Conservation (phyloP, 2,329 filamentous ascomycete species). For the Arachnomyces sp. region DNA sequence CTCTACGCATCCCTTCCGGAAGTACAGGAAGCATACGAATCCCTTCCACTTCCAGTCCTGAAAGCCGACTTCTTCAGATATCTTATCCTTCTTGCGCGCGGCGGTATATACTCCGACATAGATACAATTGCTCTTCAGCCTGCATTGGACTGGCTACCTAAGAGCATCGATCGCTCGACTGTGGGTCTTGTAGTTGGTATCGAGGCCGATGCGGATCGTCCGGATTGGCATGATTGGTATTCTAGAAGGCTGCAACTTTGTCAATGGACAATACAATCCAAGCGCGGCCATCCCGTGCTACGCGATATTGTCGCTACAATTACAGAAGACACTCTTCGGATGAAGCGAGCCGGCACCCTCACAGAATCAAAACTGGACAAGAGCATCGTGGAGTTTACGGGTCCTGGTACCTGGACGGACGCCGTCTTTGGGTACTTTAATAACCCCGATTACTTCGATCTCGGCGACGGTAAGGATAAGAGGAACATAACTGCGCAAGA, state of each 20-base stretch:
- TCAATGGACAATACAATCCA: conserved; percentile 97
- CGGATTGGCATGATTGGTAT: conserved; percentile 94
- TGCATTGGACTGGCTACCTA: conserved; percentile 79
- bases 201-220: conserved; percentile 87
- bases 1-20: conserved; percentile 79
- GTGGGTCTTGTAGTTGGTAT: conserved; percentile 89
- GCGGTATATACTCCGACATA: conserved; percentile 84
- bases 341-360: conserved; percentile 62
- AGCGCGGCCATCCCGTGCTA: conserved; percentile 86
- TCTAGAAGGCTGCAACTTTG: conserved; percentile 95
- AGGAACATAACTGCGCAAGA: conserved; percentile 76
- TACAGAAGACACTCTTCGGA: conserved; percentile 68
- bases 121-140: conserved; percentile 81
- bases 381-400: conserved; percentile 86
- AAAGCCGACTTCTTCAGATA: conserved; percentile 75
- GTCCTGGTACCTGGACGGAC: conserved; percentile 92
- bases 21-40: conserved; percentile 66
- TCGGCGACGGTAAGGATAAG: conserved; percentile 50
- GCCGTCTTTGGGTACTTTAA: conserved; percentile 89
- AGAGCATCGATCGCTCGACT: conserved; percentile 64
- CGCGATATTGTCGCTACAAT: conserved; percentile 81
- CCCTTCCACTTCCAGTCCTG: conserved; percentile 65
- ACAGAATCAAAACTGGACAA: conserved; percentile 56
- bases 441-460: conserved; percentile 79
- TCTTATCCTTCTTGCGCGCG: conserved; percentile 66